Percentiles rank a stretch among this genome's conserved stretches.
phyloP scores from a whole-genome alignment of 352 stramenopile genomes.

The Globisporangium irregulare region DNA sequence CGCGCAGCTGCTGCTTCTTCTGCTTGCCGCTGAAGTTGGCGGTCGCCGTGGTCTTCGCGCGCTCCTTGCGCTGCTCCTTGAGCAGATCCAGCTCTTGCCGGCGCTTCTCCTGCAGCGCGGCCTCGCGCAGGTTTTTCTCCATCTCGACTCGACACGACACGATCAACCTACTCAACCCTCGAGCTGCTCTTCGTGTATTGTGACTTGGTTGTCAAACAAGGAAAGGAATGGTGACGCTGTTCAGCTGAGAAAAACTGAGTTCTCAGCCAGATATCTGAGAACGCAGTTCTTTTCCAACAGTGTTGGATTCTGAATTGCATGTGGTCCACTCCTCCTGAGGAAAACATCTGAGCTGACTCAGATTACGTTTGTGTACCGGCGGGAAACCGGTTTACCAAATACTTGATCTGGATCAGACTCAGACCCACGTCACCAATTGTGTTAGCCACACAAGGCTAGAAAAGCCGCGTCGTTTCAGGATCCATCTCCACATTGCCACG shows the following conservation, averaged over 20 bases:
- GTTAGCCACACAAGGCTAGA: not conserved
- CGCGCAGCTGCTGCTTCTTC: constrained; percentile 83
- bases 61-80: constrained; percentile 81
- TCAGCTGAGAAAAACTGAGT: not conserved
- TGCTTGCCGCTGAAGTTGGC: constrained; percentile 84
- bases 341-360: too few species aligned
- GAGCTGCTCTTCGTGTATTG: not conserved
- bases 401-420: too few species aligned
- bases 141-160: constrained; percentile 10
- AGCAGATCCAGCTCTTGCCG: constrained; percentile 71
- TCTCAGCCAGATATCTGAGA: not conserved
- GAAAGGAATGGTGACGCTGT: not conserved
- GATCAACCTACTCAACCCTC: not conserved
- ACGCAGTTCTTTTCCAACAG: not conserved
- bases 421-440: not conserved
- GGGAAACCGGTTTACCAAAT: too few species aligned
- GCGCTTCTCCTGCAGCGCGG: constrained; percentile 61
- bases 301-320: not conserved
- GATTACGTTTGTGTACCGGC: too few species aligned
- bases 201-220: not conserved
- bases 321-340: too few species aligned
- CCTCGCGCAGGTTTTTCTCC: constrained; percentile 61
- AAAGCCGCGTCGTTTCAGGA: constrained; percentile 2
- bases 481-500: not conserved
- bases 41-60: constrained; percentile 46